Evolutionary conservation across 1,284 basidiomycete species (phyloP).

Genomic region (Rhodotorula glutinis): DNA sequence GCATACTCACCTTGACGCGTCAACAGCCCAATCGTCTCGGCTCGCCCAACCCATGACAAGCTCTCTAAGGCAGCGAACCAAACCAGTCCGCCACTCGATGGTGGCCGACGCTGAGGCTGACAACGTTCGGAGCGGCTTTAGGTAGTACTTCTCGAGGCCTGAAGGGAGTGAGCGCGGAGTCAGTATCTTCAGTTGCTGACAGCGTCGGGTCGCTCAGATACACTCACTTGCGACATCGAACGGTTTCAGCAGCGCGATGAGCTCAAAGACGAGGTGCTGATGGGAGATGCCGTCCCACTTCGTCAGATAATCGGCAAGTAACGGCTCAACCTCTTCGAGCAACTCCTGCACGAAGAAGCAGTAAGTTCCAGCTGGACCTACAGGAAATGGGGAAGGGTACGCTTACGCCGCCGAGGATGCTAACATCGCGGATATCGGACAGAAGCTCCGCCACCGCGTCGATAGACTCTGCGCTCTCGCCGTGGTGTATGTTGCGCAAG

Average conservation of each 20-base stretch:
- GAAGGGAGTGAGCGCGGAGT: no score
- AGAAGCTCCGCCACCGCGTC: constrained; percentile 3
- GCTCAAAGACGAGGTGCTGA: constrained; percentile 4
- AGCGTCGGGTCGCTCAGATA: no score
- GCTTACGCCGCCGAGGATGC: constrained; percentile 18
- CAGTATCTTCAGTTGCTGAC: no score
- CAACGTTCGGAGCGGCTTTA: not conserved
- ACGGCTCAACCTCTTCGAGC: constrained; percentile 5
- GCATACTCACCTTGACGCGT: not conserved
- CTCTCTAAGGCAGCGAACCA: not conserved
- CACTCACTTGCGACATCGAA: not conserved
- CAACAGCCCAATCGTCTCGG: constrained; percentile 12
- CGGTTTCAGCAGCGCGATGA: constrained; percentile 17
- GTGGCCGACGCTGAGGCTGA: not conserved
- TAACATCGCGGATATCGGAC: constrained; percentile 2
- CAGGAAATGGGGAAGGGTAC: no score
- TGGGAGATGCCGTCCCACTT: constrained; percentile 11
- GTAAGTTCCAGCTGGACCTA: no score
- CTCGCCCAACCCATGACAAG: constrained; percentile 7
- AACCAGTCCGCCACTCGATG: not conserved
- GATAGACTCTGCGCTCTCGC: not conserved
- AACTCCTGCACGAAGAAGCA: constrained; percentile 10
- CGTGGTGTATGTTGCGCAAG: constrained; percentile 11
- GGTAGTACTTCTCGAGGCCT: constrained; percentile 3
- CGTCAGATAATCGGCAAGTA: constrained; percentile 7